A percentile compares a stretch with the other conserved stretches of the same genome.
Evolutionary conservation across 164 flowering plant species (phyloP).

Genomic region (Macadamia integrifolia): DNA sequence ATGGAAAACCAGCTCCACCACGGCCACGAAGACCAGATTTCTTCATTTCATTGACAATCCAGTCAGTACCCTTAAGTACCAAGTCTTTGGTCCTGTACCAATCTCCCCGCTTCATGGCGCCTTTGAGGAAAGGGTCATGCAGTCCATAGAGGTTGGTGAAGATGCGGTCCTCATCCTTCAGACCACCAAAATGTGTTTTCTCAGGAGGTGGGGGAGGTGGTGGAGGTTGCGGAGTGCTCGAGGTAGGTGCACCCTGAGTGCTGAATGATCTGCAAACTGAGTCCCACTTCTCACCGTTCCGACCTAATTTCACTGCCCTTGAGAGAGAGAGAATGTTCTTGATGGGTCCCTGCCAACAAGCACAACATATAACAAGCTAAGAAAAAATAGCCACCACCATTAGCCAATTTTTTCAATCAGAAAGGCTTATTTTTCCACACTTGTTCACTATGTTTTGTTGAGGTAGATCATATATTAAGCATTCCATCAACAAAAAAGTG

Average conservation of each 20-base stretch:
- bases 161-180: slow-evolving; percentile 93
- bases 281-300: slow-evolving; percentile 30
- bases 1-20: slow-evolving; percentile 99
- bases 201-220: slow-evolving; percentile 97
- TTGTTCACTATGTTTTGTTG: too few relatives aligned
- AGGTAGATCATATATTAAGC: too few relatives aligned
- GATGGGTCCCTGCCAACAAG: slow-evolving; percentile 50
- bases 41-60: slow-evolving; percentile 95
- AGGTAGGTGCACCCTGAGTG: slow-evolving; percentile 64
- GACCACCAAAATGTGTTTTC: slow-evolving; percentile 93
- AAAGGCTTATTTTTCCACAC: too few relatives aligned
- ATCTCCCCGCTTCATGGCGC: slow-evolving; percentile 95
- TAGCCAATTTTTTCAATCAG: too few relatives aligned
- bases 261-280: slow-evolving; percentile 50
- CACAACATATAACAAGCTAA: neutral
- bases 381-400: too few relatives aligned
- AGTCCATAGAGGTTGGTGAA: slow-evolving; percentile 90
- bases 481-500: too few relatives aligned
- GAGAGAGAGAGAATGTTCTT: slow-evolving; percentile 56
- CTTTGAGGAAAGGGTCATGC: slow-evolving; percentile 91
- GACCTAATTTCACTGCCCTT: slow-evolving; percentile 28
- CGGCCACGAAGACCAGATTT: slow-evolving; percentile 97
- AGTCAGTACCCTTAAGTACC: slow-evolving; percentile 86
- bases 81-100: slow-evolving; percentile 93
- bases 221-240: slow-evolving; percentile 73